A percentile compares a stretch with the other conserved stretches of the same genome.
Evolutionary conservation across 495 filamentous ascomycete species (phyloP).

Genomic region (Hyaloscypha variabilis): DNA sequence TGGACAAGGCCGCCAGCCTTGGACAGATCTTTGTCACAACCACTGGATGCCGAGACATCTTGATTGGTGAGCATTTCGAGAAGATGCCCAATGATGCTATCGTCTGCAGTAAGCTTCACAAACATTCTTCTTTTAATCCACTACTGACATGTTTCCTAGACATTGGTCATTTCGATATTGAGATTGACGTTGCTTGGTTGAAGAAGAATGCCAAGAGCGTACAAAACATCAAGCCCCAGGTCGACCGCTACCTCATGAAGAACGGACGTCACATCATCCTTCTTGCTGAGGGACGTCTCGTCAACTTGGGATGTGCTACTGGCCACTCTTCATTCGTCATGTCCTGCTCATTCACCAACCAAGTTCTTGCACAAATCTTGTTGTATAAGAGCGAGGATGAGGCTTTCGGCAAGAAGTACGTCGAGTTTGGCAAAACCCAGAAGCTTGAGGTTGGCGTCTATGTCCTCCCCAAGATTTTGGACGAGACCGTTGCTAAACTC

Average conservation of each 20-base stretch:
- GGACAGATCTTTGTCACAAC: constrained; percentile 99
- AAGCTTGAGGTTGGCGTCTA: constrained; percentile 94
- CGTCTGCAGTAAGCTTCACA: constrained; percentile 84
- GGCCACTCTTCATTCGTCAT: constrained; percentile 99
- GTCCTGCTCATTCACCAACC: constrained; percentile 99
- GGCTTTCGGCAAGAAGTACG: constrained; percentile 88
- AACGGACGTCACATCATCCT: constrained; percentile 97
- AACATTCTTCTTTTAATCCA: constrained; percentile 8
- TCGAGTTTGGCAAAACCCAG: constrained; percentile 87
- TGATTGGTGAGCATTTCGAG: constrained; percentile 91
- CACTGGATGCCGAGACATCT: constrained; percentile 97
- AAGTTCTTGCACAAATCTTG: constrained; percentile 98
- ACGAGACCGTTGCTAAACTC: constrained; percentile 95
- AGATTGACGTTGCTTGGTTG: constrained; percentile 99
- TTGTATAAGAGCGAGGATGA: constrained; percentile 91
- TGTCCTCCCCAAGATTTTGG: constrained; percentile 96
- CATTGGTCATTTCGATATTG: constrained; percentile 99
- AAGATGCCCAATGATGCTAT: constrained; percentile 98
- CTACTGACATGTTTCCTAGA: constrained; percentile 52
- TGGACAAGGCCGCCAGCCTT: constrained; percentile 83
- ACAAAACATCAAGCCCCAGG: constrained; percentile 99
- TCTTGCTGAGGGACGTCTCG: constrained; percentile 95
- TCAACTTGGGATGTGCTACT: constrained; percentile 98
- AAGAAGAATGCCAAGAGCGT: constrained; percentile 90
- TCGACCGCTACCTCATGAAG: constrained; percentile 94